phyloP scores from a whole-genome alignment of 495 filamentous ascomycete species.

The Parathielavia appendiculata region DNA sequence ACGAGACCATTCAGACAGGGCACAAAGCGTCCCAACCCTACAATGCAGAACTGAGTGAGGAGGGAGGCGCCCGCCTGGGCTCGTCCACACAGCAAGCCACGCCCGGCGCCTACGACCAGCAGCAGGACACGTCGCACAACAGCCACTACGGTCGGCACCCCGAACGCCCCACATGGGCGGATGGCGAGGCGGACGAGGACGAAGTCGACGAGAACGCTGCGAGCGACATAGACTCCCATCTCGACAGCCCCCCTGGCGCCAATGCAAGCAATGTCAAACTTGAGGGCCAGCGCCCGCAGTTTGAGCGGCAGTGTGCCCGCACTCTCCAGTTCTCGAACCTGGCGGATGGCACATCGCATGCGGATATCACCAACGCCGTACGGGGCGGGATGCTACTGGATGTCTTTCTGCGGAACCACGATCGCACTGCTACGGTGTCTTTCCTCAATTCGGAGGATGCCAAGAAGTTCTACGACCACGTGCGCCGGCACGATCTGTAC shows the following conservation, averaged over 20 bases:
- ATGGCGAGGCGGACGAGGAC: conserved; percentile 22
- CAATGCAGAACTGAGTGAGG: conserved; percentile 18
- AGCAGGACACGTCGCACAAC: conserved; percentile 2
- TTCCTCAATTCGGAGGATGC: conserved; percentile 63
- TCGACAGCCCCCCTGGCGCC: conserved; percentile 22
- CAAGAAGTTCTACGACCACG: conserved; percentile 57
- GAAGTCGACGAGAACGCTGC: conserved; percentile 25
- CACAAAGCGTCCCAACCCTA: conserved; percentile 17
- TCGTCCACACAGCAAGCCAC: conserved; percentile 12
- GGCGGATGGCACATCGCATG: conserved; percentile 57
- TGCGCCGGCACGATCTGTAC: conserved; percentile 62
- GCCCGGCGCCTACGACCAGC: conserved; percentile 5
- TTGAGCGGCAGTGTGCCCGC: conserved; percentile 47
- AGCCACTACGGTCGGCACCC: conserved; percentile 6
- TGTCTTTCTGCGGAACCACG: conserved; percentile 58
- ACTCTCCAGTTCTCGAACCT: conserved; percentile 62
- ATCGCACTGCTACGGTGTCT: conserved; percentile 61
- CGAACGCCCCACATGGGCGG: conserved; percentile 25
- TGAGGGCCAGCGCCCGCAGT: conserved; percentile 24
- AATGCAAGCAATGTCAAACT: conserved; percentile 13
- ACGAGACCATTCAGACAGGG: conserved; percentile 24
- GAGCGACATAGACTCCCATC: conserved; percentile 21
- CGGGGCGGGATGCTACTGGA: conserved; percentile 67
- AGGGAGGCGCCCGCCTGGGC: conserved; percentile 28
- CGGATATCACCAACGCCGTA: conserved; percentile 60